Conservation (phyloP, 1,284 basidiomycete genomes). For the Schizophyllum amplum region DNA sequence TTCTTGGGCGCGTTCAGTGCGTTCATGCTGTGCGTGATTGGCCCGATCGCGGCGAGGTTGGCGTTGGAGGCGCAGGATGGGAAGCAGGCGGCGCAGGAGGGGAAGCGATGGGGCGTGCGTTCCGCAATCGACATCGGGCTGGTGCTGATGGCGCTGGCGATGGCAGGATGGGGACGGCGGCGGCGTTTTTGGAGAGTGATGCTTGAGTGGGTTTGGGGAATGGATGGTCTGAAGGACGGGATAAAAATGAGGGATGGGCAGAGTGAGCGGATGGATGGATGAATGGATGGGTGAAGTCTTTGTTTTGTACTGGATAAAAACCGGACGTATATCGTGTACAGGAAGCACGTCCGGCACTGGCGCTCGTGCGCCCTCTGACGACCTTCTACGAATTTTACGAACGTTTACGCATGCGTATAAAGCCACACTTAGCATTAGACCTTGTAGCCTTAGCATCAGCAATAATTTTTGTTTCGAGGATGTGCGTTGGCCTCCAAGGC, state of each 20-base stretch:
- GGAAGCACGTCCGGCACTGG: too few relatives aligned
- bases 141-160: slow-evolving; percentile 3
- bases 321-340: too few relatives aligned
- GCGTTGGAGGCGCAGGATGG: slow-evolving; percentile 1
- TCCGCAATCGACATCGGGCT: slow-evolving; percentile 3
- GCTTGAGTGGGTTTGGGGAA: neutral
- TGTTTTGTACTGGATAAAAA: too few relatives aligned
- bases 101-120: neutral
- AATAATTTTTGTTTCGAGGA: too few relatives aligned
- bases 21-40: slow-evolving; percentile 10
- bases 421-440: neutral
- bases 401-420: neutral
- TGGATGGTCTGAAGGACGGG: neutral
- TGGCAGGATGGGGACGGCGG: slow-evolving; percentile 11
- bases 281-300: too few relatives aligned
- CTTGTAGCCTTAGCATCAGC: too few relatives aligned
- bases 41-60: slow-evolving; percentile 9
- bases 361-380: neutral
- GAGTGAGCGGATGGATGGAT: too few relatives aligned
- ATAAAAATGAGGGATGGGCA: too few relatives aligned
- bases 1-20: slow-evolving; percentile 9
- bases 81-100: neutral
- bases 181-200: slow-evolving; percentile 4
- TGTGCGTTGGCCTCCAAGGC: too few relatives aligned
- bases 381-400: neutral